Base-by-base conservation (phyloP, 345 rosid genomes). In the Moringa oleifera region DNA sequence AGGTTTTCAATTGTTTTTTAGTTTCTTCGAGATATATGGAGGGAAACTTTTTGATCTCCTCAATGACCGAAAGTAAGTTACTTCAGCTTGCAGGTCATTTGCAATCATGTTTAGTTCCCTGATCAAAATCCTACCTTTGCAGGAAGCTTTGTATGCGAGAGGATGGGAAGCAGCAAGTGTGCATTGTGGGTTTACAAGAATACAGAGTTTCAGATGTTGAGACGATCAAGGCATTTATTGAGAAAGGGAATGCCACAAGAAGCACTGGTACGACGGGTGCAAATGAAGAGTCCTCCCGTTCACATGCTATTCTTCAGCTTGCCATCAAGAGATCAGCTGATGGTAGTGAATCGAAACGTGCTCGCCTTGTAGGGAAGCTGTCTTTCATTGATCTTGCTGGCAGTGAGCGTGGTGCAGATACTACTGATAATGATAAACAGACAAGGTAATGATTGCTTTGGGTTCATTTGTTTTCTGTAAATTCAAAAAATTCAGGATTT, bases 331-430 rank as follows among this genome's bases (percentile, higher is more conserved):
- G 73, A 73, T 80, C 72, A 4, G 59, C 49, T 66, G 83, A 81
- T 63, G 79, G 81, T 23, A 51, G 74, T 69, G 84, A 79, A 28
- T 65, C 81, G 58, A 85, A 83, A 73, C 82, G 80, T 64, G 67
- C 83, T 41, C 77, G 79, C 51, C 71, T 63, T 47, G 81, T 80
- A 1, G 91, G 91, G 51, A 80, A 85, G 64, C 73, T 82, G 61
- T 85, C 91, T 57, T 82, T 85, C 64, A 85, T 85, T 57, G 87
- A 82, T 66, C 82, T 85, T 62, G 91, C 83, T 37, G 91, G 88
- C 52, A 85, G 88, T 70, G 91, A 85, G 74, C 84, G 86, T 2
- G 91, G 91, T 53, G 88, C 88, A 25, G 91, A 85, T 75, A 85
- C 91, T 18, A 85, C 84, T 41, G 91, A 85, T 53, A 85, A 83